Conservation (phyloP, 2,329 filamentous ascomycete genomes). For the Trichoderma koningii region DNA sequence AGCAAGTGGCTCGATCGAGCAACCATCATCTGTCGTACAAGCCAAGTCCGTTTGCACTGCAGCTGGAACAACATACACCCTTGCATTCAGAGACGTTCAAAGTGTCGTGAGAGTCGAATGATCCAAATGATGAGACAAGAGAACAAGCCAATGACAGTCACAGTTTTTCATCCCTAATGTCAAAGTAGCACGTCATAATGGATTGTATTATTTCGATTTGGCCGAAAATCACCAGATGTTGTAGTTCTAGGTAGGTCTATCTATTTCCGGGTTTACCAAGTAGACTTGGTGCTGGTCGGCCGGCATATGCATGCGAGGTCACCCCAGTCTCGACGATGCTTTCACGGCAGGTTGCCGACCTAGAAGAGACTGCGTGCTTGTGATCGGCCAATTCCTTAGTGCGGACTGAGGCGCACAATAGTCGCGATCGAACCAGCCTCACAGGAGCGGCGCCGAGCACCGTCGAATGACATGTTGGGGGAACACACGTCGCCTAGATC, state of each 20-base stretch:
- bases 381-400: background rate
- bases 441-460: background rate
- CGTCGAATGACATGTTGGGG: conserved; percentile 8
- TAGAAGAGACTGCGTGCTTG: conserved; percentile 1
- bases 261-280: background rate
- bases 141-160: conserved; percentile 11
- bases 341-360: conserved; percentile 6
- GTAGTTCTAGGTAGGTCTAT: background rate
- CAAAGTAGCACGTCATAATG: background rate
- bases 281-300: background rate
- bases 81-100: background rate
- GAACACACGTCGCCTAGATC: conserved; percentile 4
- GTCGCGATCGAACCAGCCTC: background rate
- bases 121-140: background rate
- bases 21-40: background rate
- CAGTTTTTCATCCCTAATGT: background rate
- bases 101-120: background rate
- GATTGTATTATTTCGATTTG: conserved; percentile 7
- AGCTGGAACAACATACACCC: background rate
- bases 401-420: conserved; percentile 7
- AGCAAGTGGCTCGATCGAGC: background rate
- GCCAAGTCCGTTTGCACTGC: background rate
- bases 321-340: background rate
- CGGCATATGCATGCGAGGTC: conserved; percentile 12
- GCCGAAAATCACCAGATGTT: conserved; percentile 2